Evolutionary conservation across 495 filamentous ascomycete genomes (phyloP).

Genomic region (Astrocystis sublimbata): DNA sequence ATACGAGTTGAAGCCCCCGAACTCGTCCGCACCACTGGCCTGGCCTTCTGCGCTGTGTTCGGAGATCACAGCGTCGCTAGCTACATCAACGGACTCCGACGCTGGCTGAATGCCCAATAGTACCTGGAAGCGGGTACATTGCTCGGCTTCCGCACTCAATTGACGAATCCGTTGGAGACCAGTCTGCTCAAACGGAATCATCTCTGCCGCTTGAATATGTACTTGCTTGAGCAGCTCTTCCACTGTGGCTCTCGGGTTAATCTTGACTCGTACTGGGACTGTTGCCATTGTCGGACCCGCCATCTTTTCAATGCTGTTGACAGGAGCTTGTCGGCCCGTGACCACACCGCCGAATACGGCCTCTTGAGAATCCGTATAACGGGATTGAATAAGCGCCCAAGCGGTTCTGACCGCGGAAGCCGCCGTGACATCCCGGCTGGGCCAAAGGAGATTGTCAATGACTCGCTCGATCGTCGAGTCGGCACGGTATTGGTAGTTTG

Average conservation of each 20-base stretch:
- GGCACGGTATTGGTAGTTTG: not conserved
- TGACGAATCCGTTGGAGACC: not conserved
- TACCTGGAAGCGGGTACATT: not conserved
- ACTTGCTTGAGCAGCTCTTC: not conserved
- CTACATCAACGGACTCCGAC: not conserved
- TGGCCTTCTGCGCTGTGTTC: too few relatives aligned
- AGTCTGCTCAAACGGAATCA: not conserved
- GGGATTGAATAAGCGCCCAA: not conserved
- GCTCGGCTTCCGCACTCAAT: not conserved
- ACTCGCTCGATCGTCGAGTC: not conserved
- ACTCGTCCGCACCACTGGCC: not conserved
- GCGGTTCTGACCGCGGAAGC: not conserved
- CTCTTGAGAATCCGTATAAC: conserved; percentile 31
- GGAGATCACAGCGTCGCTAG: too few relatives aligned
- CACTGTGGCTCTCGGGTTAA: not conserved
- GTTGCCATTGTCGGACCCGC: conserved; percentile 22
- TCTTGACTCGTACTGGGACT: conserved; percentile 17
- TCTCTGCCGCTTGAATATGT: not conserved
- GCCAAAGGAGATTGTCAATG: not conserved
- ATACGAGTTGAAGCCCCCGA: not conserved
- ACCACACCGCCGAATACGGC: conserved; percentile 44
- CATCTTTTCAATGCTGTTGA: conserved; percentile 40
- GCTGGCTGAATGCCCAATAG: not conserved
- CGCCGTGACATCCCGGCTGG: not conserved
- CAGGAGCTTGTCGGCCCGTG: conserved; percentile 40